Conservation (phyloP, 139 green algal species). For the Coccomyxa sp. region DNA sequence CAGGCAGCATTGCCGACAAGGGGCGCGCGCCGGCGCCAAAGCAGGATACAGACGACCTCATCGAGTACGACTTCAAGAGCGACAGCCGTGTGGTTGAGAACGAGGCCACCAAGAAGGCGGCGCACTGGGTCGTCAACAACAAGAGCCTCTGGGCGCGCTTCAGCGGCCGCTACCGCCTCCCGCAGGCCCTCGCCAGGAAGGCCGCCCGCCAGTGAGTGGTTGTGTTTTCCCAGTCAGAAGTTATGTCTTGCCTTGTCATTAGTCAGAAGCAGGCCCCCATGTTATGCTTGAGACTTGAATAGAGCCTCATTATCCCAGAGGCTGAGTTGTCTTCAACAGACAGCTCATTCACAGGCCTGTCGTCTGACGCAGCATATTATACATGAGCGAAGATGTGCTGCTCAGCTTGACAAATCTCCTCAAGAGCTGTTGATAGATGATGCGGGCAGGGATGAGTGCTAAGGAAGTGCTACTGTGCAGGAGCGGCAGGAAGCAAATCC, state of each 20-base stretch:
- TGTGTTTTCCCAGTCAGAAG: no score
- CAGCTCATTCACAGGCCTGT: no score
- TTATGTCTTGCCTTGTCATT: no score
- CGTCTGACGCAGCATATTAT: no score
- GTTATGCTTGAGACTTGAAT: no score
- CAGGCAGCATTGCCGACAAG: background rate
- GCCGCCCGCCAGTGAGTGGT: slow-evolving; percentile 6
- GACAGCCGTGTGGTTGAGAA: background rate
- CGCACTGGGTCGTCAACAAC: slow-evolving; percentile 2
- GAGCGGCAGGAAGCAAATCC: slow-evolving; percentile 29
- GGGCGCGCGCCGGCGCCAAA: background rate
- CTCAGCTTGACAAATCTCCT: no score
- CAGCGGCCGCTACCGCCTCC: background rate
- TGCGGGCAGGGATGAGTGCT: no score
- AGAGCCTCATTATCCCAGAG: no score
- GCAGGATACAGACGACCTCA: background rate
- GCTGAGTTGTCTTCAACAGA: no score
- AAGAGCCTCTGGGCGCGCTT: background rate
- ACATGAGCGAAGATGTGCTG: no score
- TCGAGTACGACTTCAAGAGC: background rate
- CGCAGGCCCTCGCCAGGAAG: background rate
- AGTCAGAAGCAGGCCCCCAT: no score
- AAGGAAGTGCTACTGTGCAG: slow-evolving; percentile 19
- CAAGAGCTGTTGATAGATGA: no score
- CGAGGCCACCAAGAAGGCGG: background rate